Evolutionary conservation across 257 asterid genomes (phyloP), one percentile per base, ranked within the genome.

Genomic region (Leonotis leonurus): DNA sequence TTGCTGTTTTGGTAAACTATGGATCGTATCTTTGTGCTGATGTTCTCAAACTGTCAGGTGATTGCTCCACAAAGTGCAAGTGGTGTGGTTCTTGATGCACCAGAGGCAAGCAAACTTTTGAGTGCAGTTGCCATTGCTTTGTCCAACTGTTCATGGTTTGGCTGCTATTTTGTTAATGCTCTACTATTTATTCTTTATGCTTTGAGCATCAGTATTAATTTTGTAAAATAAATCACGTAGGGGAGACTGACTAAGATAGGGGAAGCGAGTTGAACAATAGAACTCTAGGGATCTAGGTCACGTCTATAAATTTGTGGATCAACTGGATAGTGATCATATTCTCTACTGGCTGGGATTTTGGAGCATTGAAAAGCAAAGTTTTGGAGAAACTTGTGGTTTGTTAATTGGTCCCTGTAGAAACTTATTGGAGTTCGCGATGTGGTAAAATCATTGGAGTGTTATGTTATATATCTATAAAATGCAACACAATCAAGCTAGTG

Each of bases 81-180:
- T 26, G 91, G 95, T 6, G 95, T 86, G 69, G 88, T 89, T 77
- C 94, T 89, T 69, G 94, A 87, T 68, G 89, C 92, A 62, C 95
- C 97, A 37, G 97, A 87, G 82, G 94, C 95, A 51, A 87, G 92
- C 91, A 89, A 89, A 73, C 97, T 89, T 62, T 78, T 89, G 82
- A 89, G 97, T 80, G 94, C 94, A 40, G 94, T 87, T 74, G 94
- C 97, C 69, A 89, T 89, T 81, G 95, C 95, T 56, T 61, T 87
- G 79, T 81, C 97, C 71, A 87, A 83, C 79, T 81, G 94, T 80
- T 85, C 94, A 59, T 81, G 97, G 97, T 89, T 71, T 71, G 79
- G 72, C 62, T 63, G 52, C 74, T 68, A 37, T 74, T 68, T 18
- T 58, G 48, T 39, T 49, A 8, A 66, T 64, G 56, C 11, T 58